Evolutionary conservation across 495 filamentous ascomycete genomes (phyloP).

Genomic region (Trichoderma reesei): DNA sequence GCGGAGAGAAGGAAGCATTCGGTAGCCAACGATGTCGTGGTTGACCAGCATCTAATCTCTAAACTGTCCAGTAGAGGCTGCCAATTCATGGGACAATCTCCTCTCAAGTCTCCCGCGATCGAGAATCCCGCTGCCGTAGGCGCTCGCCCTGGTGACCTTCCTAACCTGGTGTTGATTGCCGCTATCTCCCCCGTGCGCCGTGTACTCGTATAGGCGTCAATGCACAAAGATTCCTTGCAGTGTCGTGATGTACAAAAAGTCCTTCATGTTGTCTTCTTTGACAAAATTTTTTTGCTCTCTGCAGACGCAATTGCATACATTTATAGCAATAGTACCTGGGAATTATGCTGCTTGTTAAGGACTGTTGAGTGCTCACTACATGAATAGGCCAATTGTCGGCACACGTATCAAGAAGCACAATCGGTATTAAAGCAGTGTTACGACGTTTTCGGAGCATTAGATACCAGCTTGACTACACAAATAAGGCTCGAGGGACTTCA

Average conservation of each 20-base stretch:
- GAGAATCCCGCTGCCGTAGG: not conserved
- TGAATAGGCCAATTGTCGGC: too few relatives aligned
- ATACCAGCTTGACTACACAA: too few relatives aligned
- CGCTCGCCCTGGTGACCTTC: not conserved
- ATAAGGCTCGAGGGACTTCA: too few relatives aligned
- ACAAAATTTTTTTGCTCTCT: not conserved
- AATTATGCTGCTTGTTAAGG: too few relatives aligned
- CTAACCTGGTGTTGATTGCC: not conserved
- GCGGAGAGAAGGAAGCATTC: too few relatives aligned
- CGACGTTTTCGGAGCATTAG: too few relatives aligned
- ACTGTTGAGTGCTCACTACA: too few relatives aligned
- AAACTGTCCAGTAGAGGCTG: too few relatives aligned
- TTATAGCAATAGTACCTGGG: not conserved
- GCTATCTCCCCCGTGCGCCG: not conserved
- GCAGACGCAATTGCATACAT: not conserved
- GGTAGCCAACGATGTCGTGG: too few relatives aligned
- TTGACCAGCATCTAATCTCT: too few relatives aligned
- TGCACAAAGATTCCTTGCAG: conserved; percentile 4
- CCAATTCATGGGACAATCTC: not conserved
- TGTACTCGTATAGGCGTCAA: not conserved
- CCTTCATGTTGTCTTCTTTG: not conserved
- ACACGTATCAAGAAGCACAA: too few relatives aligned
- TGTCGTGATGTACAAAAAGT: not conserved
- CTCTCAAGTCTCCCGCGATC: not conserved
- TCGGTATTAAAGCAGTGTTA: too few relatives aligned